Percentiles rank a stretch among this genome's conserved stretches.
These are phyloP conservation scores for Plectosphaerella cucumerina DNA, from an alignment of 2,329 filamentous ascomycete genomes.

Conservation along the genomic window DNA sequence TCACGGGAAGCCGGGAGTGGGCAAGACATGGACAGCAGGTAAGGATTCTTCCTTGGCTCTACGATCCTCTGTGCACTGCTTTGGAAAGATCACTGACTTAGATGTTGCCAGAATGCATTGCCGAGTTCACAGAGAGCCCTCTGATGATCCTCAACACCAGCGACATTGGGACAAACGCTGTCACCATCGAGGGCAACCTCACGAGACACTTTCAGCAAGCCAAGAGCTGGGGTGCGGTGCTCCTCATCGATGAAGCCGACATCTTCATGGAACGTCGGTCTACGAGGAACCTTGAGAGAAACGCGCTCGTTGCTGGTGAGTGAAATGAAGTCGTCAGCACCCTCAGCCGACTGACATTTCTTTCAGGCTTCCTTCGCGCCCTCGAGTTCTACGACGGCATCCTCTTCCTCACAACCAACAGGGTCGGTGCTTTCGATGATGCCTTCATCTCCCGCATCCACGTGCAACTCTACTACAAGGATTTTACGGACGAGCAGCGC, in stretches of 20 bases:
- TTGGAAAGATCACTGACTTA: neutral
- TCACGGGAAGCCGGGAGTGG: slow-evolving; percentile 8
- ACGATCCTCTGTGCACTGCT: neutral
- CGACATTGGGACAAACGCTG: slow-evolving; percentile 5
- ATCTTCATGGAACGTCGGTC: slow-evolving; percentile 13
- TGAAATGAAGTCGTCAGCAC: neutral
- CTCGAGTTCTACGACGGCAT: slow-evolving; percentile 26
- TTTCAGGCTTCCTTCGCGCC: slow-evolving; percentile 20
- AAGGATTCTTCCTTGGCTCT: no score
- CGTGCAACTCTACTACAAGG: slow-evolving; percentile 20
- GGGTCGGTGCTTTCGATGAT: slow-evolving; percentile 23
- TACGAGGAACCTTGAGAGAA: slow-evolving; percentile 11
- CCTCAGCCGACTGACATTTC: neutral
- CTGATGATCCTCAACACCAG: neutral
- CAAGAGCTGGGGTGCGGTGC: slow-evolving; percentile 19
- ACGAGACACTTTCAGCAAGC: slow-evolving; percentile 13
- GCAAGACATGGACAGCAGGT: slow-evolving; percentile 10
- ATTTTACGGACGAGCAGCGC: slow-evolving; percentile 20
- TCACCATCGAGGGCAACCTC: slow-evolving; percentile 11
- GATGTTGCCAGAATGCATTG: neutral
- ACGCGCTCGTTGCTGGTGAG: slow-evolving; percentile 6
- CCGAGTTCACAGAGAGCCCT: neutral
- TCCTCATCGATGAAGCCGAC: slow-evolving; percentile 25
- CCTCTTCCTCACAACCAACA: slow-evolving; percentile 24
- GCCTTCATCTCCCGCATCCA: slow-evolving; percentile 26